Base-by-base conservation (phyloP, 441 rosid genomes). In the Populus trichocarpa region DNA sequence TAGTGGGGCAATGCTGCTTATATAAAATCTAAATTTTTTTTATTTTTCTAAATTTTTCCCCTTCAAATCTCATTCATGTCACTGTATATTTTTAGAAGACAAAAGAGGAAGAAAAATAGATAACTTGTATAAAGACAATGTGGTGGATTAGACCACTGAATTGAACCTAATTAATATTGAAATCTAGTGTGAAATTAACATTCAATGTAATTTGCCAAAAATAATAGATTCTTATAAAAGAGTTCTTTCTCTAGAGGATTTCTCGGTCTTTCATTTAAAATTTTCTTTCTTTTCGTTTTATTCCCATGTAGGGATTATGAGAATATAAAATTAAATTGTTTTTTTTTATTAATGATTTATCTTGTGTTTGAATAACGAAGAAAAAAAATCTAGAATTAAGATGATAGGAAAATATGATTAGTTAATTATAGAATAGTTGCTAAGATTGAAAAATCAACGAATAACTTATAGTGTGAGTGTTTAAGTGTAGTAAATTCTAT, bases 151-250 rank as follows among this genome's bases (percentile, higher is more conserved):
- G 67, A 33, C 67, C 80, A 70, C 40, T 40, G 72, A 64, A 72
- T 67, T 50, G 25, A 3, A 46, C 32, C 32, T 3, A 25, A 38
- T 30, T 30, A 30, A 30, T 30, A 30, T 0, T 30, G 70, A 82
- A 85, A 85, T 84, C 86, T 74, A 78, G 16, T 10, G 67, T 36
- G 72, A 30, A 77, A 78, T 73, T 42, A 14, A 46, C 64, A 78
- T 67, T 87, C 16, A 85, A 78, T 84, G 81, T n/a, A 6, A 66
- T 20, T 79, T 75, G 38, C 80, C 82, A 81, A 40, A 76, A 77
- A 67, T 69, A 78, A 61, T 57, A 64, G 14, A 33, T 66, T 67
- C 75, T 70, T 77, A 57, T 75, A 16, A 50, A 18, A 69, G 71
- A 66, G 46, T 78, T 79, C 69, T 71, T 65, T 66, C 40, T 80